phyloP scores from a whole-genome alignment of 2,329 filamentous ascomycete genomes.

The Botrytis sinoallii region DNA sequence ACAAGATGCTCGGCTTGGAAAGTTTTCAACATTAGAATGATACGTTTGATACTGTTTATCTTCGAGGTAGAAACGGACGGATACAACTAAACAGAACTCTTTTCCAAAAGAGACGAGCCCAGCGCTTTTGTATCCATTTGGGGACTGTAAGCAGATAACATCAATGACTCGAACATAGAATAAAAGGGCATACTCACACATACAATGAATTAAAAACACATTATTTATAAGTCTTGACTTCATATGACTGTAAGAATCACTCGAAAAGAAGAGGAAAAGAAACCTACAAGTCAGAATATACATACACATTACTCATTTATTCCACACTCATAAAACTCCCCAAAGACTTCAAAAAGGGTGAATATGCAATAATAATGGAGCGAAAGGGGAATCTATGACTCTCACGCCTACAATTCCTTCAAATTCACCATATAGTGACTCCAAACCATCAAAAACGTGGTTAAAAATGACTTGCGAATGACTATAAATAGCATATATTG shows the following conservation, averaged over 20 bases:
- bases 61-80: fast-evolving
- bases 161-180: neutral
- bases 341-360: fast-evolving
- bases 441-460: neutral
- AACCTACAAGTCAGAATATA: too few species aligned
- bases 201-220: neutral
- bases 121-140: neutral
- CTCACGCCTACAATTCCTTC: neutral
- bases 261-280: too few species aligned
- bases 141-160: fast-evolving
- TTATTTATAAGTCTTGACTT: neutral
- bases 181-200: neutral
- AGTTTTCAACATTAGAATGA: neutral
- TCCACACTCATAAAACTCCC: neutral
- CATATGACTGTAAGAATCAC: too few species aligned
- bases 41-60: neutral
- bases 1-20: neutral
- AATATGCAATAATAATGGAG: neutral
- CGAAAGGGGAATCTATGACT: neutral
- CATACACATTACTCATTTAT: too few species aligned
- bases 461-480: neutral
- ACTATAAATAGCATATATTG: neutral
- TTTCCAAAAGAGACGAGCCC: neutral
- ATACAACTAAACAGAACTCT: neutral
- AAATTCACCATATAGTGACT: neutral